phyloP scores from a whole-genome alignment of 2,329 filamentous ascomycete species.

The Rhynchosporium agropyri region DNA sequence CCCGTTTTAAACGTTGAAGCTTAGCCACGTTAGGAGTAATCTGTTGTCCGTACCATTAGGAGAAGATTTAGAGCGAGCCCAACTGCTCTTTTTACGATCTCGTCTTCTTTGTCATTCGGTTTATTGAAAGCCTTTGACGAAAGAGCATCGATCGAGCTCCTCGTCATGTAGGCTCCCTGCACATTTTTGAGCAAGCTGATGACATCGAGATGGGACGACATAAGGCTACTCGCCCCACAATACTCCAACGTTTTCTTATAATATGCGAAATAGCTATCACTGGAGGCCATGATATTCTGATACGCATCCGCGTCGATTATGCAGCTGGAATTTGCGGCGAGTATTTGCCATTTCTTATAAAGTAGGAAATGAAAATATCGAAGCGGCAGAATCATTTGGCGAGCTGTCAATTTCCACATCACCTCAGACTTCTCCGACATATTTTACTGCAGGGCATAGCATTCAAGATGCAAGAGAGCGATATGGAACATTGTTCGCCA shows the following conservation, averaged over 20 bases:
- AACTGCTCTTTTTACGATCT: slow-evolving; percentile 13
- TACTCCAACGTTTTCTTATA: neutral
- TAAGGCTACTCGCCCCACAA: neutral
- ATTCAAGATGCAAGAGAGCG: neutral
- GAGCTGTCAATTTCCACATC: neutral
- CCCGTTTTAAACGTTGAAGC: neutral
- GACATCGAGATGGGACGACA: neutral
- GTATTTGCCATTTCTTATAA: no score
- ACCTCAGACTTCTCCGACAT: neutral
- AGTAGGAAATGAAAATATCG: neutral
- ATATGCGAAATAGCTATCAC: slow-evolving; percentile 1
- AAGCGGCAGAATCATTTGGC: neutral
- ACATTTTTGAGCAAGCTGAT: neutral
- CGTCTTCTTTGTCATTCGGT: neutral
- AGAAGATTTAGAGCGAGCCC: slow-evolving; percentile 17
- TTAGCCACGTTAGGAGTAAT: neutral
- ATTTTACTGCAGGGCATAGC: neutral
- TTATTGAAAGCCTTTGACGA: neutral
- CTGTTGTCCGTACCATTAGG: slow-evolving; percentile 21
- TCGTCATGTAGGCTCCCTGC: neutral
- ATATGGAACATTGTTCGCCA: slow-evolving; percentile 2
- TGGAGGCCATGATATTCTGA: neutral
- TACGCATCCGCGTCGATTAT: neutral
- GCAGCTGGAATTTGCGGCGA: neutral
- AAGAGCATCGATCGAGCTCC: neutral